A percentile compares a stretch with the other conserved stretches of the same genome.
These are phyloP conservation scores for Favolaschia claudopus DNA, from an alignment of 768 basidiomycete genomes.

Conservation along the genomic window DNA sequence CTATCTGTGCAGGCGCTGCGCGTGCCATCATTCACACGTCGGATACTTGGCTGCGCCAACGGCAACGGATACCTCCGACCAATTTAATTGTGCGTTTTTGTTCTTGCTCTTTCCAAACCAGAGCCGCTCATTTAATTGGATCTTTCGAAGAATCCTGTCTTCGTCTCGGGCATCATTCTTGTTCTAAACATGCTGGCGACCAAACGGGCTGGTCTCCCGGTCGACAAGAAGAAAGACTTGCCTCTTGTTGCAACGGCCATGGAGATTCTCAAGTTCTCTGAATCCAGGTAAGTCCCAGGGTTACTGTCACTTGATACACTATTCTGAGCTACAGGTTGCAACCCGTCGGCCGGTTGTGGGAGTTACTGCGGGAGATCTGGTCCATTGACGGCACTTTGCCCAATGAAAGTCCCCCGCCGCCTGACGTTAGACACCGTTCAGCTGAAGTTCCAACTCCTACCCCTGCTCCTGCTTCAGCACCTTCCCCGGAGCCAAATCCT, in stretches of 20 bases:
- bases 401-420: too few relatives aligned
- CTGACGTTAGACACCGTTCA: too few relatives aligned
- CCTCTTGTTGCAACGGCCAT: constrained; percentile 1
- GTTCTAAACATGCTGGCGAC: constrained; percentile 11
- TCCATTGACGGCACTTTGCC: background rate
- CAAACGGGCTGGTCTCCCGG: constrained; percentile 9
- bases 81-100: background rate
- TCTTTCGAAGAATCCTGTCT: constrained; percentile 15
- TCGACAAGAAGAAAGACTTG: constrained; percentile 9
- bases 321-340: background rate
- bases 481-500: too few relatives aligned
- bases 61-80: background rate
- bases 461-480: too few relatives aligned
- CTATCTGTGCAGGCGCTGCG: constrained; percentile 21
- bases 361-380: background rate
- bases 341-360: constrained; percentile 1
- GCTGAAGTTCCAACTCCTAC: too few relatives aligned
- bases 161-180: constrained; percentile 15
- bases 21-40: constrained; percentile 10
- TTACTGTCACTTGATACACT: background rate
- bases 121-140: background rate
- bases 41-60: constrained; percentile 13
- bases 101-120: background rate
- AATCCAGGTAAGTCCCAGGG: background rate
- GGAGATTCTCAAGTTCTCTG: constrained; percentile 11